Base-by-base conservation (phyloP, 176 grass and related monocot species). In the Oropetium thomaeum region DNA sequence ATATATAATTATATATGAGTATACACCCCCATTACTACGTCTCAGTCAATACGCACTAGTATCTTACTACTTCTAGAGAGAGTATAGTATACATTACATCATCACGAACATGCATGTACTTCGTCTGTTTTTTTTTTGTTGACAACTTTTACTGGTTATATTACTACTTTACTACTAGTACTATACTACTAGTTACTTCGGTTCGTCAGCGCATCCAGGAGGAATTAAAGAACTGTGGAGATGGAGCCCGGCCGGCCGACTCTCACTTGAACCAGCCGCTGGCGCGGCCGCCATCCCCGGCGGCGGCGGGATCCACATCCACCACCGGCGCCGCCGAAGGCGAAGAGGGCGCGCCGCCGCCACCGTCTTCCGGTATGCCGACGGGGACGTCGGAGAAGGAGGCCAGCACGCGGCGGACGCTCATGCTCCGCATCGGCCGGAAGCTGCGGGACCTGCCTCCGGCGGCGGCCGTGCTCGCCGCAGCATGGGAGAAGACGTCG, bases 371-470 rank as follows among this genome's bases (percentile, higher is more conserved):
- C 4, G 40, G 32, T n/a, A 62, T 16, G 68, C 85, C 58, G 60
- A 83, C 38, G 12, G 89, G 89, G 75, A 88, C 77, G 80, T 91
- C 89, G 51, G 85, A 84, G 70, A 91, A 54, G 13, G 61, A 42
- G 16, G 77, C 89, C 32, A 80, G 37, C 26, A 81, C 71, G 65
- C 89, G 89, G 10, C 71, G 76, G 43, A 87, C 54, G 85, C 85
- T 91, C 80, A 91, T 80, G 84, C 63, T 83, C 48, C 89, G 76
- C 75, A 83, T 87, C 25, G 81, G 77, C 19, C 77, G 65, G 80
- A 91, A 91, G 77, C 77, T 91, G 44, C 53, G 65, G 5, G 70
- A 76, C 70, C 87, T 62, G 29, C 25, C 72, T 39, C 30, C 10
- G 43, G 23, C 5, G 28, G 10, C 35, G 5, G 35, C 45, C 17